Base-by-base conservation (phyloP, 1,284 basidiomycete genomes). In the Kwoniella shivajii region DNA sequence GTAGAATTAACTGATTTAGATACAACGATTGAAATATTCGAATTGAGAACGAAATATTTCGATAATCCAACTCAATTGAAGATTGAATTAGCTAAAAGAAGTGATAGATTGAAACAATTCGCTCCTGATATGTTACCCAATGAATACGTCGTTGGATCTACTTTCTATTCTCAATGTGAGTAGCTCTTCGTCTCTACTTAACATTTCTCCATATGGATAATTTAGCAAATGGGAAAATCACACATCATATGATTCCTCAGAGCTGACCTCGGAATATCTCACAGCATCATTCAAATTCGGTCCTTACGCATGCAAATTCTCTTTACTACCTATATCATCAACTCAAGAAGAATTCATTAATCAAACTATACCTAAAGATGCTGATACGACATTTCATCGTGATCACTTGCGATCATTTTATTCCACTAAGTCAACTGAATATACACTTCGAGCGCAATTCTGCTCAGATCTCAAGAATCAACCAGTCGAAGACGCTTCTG, bases 111-210 rank as follows among this genome's bases (percentile, higher is more conserved):
- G 36, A 64, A 64, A 49, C 62, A 64, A 33, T 56, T 61, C 30
- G 62, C 62, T 4, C 62, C 62, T 18, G 44, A 38, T 9, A 59
- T 61, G 59, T 44, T 64, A 49, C 59, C 62, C 4, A 64, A 64
- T 42, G 54, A 53, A 16, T 61, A 59, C 36, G 51, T 64, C n/a
- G 49, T 64, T 6, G 62, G 52, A 0, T 54, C 59, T 10, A 60
- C 59, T 1, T 58, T 64, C 39, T 64, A 63, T 49, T 56, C 66
- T 4, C 64, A 67, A 48, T 57, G 65, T 67, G 48, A 56, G 63
- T 56, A 20, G 5, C 22, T 37, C 39, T 16, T 27, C 14, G 7
- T 38, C 3, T 3, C 18, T 7, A n/a, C n/a, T n/a, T n/a, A n/a
- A n/a, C n/a, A n/a, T n/a, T n/a, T n/a, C n/a, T n/a, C n/a, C n/a